phyloP scores from a whole-genome alignment of 176 grass and related monocot species.

The Lolium rigidum region DNA sequence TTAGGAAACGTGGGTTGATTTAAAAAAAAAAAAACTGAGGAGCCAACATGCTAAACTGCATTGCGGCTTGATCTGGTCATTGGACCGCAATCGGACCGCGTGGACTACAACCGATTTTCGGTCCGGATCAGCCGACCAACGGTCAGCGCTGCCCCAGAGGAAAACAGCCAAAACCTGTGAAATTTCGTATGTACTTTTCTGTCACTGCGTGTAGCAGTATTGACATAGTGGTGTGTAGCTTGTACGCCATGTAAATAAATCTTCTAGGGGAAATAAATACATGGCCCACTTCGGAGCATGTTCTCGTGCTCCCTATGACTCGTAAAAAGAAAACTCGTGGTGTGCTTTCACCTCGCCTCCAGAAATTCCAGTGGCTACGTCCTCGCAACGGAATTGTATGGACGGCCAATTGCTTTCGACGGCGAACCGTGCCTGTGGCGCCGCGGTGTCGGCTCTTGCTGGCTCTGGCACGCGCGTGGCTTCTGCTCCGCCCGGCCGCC shows the following conservation, averaged over 20 bases:
- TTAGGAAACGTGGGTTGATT: too few species aligned
- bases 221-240: neutral
- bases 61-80: too few species aligned
- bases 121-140: too few species aligned
- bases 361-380: neutral
- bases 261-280: neutral
- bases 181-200: neutral
- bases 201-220: neutral
- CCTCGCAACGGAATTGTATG: neutral
- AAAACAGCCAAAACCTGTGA: neutral
- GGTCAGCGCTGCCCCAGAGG: too few species aligned
- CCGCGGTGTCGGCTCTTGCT: neutral
- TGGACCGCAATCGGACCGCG: too few species aligned
- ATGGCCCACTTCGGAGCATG: neutral
- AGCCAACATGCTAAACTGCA: too few species aligned
- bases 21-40: too few species aligned
- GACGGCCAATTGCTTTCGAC: neutral
- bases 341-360: neutral
- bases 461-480: neutral
- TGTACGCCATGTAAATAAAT: slow-evolving; percentile 17
- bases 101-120: too few species aligned
- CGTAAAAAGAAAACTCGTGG: neutral
- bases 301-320: neutral
- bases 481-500: neutral
- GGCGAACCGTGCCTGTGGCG: neutral